These are phyloP conservation scores for Bolboschoenus planiculmis DNA, from an alignment of 176 grass and related monocot genomes.

Conservation along the genomic window DNA sequence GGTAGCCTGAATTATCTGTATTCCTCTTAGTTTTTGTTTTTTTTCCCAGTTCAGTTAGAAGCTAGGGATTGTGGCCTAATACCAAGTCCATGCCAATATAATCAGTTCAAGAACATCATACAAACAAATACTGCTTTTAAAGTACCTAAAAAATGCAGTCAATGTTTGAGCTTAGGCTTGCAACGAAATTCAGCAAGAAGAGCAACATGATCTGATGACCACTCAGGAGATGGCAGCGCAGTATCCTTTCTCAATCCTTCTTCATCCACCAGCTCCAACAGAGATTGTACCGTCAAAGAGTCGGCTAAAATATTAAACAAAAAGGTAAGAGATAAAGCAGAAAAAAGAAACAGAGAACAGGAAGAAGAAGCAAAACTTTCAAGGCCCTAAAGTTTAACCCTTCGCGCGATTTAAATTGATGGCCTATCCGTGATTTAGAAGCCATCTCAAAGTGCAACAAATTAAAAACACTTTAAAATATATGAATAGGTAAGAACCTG, in stretches of 20 bases:
- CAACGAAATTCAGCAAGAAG: conserved; percentile 96
- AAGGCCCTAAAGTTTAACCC: conserved; percentile 5
- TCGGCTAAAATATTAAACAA: conserved; percentile 56
- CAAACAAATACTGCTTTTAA: not conserved
- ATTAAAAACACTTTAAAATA: conserved; percentile 7
- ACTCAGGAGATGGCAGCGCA: conserved; percentile 93
- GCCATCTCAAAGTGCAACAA: not conserved
- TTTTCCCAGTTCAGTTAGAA: not conserved
- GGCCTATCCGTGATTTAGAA: not conserved
- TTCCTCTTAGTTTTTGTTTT: not conserved
- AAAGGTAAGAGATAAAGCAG: not conserved
- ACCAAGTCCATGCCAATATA: not conserved
- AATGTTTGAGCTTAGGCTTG: conserved; percentile 82
- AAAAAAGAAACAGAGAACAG: not conserved
- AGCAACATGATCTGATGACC: conserved; percentile 98
- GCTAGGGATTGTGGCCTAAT: not conserved
- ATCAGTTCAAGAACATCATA: not conserved
- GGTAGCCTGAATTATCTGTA: not conserved
- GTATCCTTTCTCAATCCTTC: conserved; percentile 95
- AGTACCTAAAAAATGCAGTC: conserved; percentile 26
- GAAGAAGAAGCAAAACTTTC: not conserved
- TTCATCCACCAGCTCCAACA: conserved; percentile 96
- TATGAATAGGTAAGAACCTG: not conserved
- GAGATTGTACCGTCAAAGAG: conserved; percentile 86
- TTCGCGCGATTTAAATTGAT: not conserved